Evolutionary conservation across 805 yeast species (phyloP), one percentile per base, ranked within the genome.

Genomic region (Candida ipomoeae): DNA sequence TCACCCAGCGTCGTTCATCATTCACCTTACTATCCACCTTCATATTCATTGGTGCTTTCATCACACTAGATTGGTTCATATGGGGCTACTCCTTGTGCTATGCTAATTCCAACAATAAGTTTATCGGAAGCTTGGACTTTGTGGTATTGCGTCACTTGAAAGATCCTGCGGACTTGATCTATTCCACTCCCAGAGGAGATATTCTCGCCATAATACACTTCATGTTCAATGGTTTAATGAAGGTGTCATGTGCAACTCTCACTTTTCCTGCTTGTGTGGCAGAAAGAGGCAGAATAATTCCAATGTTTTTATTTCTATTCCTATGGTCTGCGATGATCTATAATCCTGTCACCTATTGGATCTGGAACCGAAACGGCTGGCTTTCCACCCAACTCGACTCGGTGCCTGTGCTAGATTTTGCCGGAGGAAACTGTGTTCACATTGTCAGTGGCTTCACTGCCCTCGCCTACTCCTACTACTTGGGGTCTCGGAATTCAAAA

Each of bases 361-460:
- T 70, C 52, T 73, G 78, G 78, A 73, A 72, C 54, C 48, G 55
- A 20, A 62, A 70, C 44, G 78, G 78, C 8, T 73, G 77, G 77
- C 62, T 73, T 3, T 69, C 74, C 0, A 58, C 66, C 0, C 71
- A 71, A 48, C 57, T 62, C 15, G 51, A 55, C 14, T 59, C 51
- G 32, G 52, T 69, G 3, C 76, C 77, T 0, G 77, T 72, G 3
- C 58, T 72, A 10, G 78, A 73, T 54, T 73, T 73, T 61, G 77
- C 78, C 5, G 78, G 78, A 10, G 78, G 77, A 10, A 69, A 64
- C 41, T 70, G 75, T 54, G 65, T 73, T n/a, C 78, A 73, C 51
- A 60, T 72, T 33, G 75, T 73, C 3, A 68, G 76, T 55, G 78
- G 78, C n/a, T 71, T 73, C 48, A 73, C 78, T 8, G 64, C 72